phyloP scores from a whole-genome alignment of 495 filamentous ascomycete species.

The Tetracladium setigerum region DNA sequence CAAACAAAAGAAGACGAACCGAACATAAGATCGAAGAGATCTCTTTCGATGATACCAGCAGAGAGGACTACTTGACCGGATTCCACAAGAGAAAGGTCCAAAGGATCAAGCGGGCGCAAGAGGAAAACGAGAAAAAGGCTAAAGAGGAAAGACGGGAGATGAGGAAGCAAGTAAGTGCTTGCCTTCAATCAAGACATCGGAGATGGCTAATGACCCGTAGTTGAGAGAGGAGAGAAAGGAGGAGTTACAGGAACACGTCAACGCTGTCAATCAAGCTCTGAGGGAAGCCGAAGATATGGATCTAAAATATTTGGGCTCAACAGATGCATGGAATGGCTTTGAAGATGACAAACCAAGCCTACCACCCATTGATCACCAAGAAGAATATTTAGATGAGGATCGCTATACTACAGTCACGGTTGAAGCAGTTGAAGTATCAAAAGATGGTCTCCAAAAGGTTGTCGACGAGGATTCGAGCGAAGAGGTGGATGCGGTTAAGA shows the following conservation, averaged over 20 bases:
- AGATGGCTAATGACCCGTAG: slow-evolving; percentile 33
- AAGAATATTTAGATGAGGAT: slow-evolving; percentile 95
- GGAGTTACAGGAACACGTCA: slow-evolving; percentile 71
- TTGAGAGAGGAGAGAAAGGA: slow-evolving; percentile 70
- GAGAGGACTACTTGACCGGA: slow-evolving; percentile 82
- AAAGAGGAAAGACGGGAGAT: slow-evolving; percentile 63
- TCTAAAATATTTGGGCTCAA: background rate
- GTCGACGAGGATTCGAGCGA: slow-evolving; percentile 37
- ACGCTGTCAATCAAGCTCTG: slow-evolving; percentile 58
- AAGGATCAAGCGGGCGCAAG: slow-evolving; percentile 74
- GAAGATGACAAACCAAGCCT: slow-evolving; percentile 32
- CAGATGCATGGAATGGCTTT: slow-evolving; percentile 56
- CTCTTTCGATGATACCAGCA: slow-evolving; percentile 68
- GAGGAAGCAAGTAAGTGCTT: slow-evolving; percentile 57
- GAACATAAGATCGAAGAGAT: slow-evolving; percentile 61
- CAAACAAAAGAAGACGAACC: slow-evolving; percentile 59
- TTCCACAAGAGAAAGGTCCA: slow-evolving; percentile 93
- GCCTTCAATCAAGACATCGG: background rate
- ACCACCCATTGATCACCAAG: slow-evolving; percentile 63
- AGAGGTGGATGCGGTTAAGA: slow-evolving; percentile 29
- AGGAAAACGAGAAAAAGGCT: slow-evolving; percentile 62
- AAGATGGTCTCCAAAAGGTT: slow-evolving; percentile 55
- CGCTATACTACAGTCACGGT: slow-evolving; percentile 90
- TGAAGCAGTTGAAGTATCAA: slow-evolving; percentile 77
- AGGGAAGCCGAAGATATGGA: slow-evolving; percentile 18